Percentiles rank a stretch among this genome's conserved stretches.
These are phyloP conservation scores for Monosporascus sp. DNA, from an alignment of 2,329 filamentous ascomycete species.

Conservation along the genomic window DNA sequence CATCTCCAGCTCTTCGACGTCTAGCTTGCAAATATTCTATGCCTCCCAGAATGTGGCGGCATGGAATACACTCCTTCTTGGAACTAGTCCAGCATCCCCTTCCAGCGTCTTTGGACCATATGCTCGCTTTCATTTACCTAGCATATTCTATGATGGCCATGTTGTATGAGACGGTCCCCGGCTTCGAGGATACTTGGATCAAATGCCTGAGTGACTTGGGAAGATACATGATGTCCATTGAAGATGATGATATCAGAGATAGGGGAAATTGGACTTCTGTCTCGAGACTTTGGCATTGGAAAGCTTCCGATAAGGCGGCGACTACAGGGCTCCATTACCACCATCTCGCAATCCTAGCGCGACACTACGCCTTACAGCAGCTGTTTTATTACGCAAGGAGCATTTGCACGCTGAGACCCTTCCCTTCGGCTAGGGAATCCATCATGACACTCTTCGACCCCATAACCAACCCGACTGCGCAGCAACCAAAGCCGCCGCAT, in stretches of 20 bases:
- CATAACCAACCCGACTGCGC: slow-evolving; percentile 31
- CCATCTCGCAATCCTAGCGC: slow-evolving; percentile 74
- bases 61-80: slow-evolving; percentile 82
- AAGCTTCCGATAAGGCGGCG: slow-evolving; percentile 72
- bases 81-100: slow-evolving; percentile 70
- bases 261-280: slow-evolving; percentile 78
- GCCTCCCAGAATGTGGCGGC: slow-evolving; percentile 90
- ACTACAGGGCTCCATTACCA: slow-evolving; percentile 77
- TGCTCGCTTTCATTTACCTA: slow-evolving; percentile 88
- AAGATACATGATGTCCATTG: slow-evolving; percentile 83
- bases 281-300: slow-evolving; percentile 76
- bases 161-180: slow-evolving; percentile 76
- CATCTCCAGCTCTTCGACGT: slow-evolving; percentile 59
- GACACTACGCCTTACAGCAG: slow-evolving; percentile 65
- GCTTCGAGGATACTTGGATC: slow-evolving; percentile 86
- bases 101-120: slow-evolving; percentile 75
- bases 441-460: slow-evolving; percentile 66
- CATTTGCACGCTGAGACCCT: slow-evolving; percentile 62
- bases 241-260: slow-evolving; percentile 71
- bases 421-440: slow-evolving; percentile 62
- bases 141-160: slow-evolving; percentile 88
- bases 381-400: slow-evolving; percentile 68
- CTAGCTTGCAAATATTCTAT: slow-evolving; percentile 81
- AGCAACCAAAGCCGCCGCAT: too few relatives aligned
- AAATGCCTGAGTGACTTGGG: slow-evolving; percentile 86